Evolutionary conservation across 2,329 filamentous ascomycete species (phyloP).

Genomic region (Colletotrichum siamense): DNA sequence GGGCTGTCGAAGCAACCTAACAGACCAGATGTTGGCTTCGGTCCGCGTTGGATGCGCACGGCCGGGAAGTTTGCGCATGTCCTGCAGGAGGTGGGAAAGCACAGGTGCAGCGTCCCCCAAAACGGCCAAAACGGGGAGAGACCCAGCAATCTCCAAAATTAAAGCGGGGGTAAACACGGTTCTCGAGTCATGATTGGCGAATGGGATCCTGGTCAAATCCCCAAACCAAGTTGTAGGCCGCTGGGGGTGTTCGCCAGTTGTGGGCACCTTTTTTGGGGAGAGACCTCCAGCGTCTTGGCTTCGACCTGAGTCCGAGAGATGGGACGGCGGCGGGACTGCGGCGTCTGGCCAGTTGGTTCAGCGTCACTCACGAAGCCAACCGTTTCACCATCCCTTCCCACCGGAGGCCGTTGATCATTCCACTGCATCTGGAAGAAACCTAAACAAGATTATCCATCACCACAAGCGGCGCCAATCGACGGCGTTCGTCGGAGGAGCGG

Average conservation of each 20-base stretch:
- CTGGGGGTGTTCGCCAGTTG: neutral
- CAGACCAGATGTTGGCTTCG: slow-evolving; percentile 16
- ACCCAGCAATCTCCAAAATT: neutral
- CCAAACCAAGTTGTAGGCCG: neutral
- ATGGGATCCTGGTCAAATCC: neutral
- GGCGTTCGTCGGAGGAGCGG: neutral
- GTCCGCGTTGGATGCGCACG: slow-evolving; percentile 10
- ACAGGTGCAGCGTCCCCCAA: slow-evolving; percentile 1
- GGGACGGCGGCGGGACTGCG: neutral
- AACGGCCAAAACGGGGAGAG: neutral
- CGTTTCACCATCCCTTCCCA: slow-evolving; percentile 19
- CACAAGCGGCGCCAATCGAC: neutral
- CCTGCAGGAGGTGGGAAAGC: slow-evolving; percentile 16
- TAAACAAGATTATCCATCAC: neutral
- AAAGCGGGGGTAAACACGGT: neutral
- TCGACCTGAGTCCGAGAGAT: neutral
- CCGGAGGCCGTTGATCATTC: slow-evolving; percentile 1
- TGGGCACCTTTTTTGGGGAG: neutral
- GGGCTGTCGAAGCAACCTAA: slow-evolving; percentile 11
- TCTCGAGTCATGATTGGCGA: neutral
- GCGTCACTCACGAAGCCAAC: slow-evolving; percentile 1
- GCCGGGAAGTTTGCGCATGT: slow-evolving; percentile 20
- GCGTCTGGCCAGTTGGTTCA: neutral
- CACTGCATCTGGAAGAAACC: neutral
- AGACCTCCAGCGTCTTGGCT: neutral